Percentiles rank a stretch among this genome's conserved stretches.
These are phyloP conservation scores for Aegilops sharonensis DNA, from an alignment of 176 grass and related monocot species.

Conservation along the genomic window DNA sequence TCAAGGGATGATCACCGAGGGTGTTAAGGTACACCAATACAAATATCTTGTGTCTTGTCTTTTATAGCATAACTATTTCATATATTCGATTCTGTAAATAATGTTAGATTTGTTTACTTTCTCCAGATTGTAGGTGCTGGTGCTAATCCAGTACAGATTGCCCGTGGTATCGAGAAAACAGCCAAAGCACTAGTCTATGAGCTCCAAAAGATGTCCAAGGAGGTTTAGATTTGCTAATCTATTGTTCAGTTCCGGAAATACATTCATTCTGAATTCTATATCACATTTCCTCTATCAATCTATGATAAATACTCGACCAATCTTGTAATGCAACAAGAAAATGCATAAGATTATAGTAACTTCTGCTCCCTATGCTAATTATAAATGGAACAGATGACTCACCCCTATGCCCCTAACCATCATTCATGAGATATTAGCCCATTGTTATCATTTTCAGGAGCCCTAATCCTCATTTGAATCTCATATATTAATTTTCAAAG, in stretches of 20 bases:
- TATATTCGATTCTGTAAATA: not conserved
- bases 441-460: not conserved
- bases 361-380: not conserved
- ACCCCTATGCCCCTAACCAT: not conserved
- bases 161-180: slow-evolving; percentile 11
- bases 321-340: not conserved
- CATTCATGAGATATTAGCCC: not conserved
- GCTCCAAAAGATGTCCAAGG: slow-evolving; percentile 3
- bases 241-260: not conserved
- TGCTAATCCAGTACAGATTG: slow-evolving; percentile 10
- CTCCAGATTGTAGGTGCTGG: not conserved
- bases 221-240: not conserved
- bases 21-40: not conserved
- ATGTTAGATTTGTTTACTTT: not conserved
- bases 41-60: not conserved
- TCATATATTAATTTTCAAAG: too few species aligned
- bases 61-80: not conserved
- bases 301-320: not conserved
- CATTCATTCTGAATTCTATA: not conserved
- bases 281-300: not conserved
- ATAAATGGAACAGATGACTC: not conserved
- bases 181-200: not conserved
- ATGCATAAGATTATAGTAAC: not conserved
- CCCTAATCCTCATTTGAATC: too few species aligned
- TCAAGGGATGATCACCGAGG: not conserved